Evolutionary conservation across 345 rosid species (phyloP).

Genomic region (Moricandia arvensis): DNA sequence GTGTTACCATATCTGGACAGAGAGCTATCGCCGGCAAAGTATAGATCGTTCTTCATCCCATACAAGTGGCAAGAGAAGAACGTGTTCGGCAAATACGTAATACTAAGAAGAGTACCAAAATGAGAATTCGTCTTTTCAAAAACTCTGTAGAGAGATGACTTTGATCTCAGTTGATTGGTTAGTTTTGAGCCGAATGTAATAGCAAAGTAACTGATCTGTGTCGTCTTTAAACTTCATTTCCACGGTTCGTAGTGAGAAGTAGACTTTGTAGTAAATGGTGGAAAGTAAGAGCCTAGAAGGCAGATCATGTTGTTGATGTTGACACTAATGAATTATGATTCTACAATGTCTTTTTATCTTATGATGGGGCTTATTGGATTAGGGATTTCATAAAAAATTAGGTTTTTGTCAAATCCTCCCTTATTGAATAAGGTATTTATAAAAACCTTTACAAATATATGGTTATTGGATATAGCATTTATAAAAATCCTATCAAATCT

Average conservation of each 20-base stretch:
- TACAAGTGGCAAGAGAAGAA: slow-evolving; percentile 77
- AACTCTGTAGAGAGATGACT: slow-evolving; percentile 1
- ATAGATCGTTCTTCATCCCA: slow-evolving; percentile 92
- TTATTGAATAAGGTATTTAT: too few species aligned
- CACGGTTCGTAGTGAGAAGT: slow-evolving; percentile 1
- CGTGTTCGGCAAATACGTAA: slow-evolving; percentile 85
- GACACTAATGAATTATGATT: neutral
- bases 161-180: slow-evolving; percentile 8
- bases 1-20: slow-evolving; percentile 87
- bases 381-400: too few species aligned
- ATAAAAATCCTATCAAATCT: too few species aligned
- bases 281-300: neutral
- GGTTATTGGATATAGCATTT: too few species aligned
- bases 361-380: neutral
- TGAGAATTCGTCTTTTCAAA: neutral
- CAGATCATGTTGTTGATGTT: neutral
- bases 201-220: neutral
- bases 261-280: slow-evolving; percentile 2
- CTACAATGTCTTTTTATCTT: neutral
- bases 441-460: too few species aligned
- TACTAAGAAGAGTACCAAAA: slow-evolving; percentile 50
- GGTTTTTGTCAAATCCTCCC: too few species aligned
- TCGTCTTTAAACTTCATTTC: slow-evolving; percentile 21
- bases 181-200: slow-evolving; percentile 16
- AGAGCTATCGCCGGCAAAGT: slow-evolving; percentile 78